Evolutionary conservation across 2,329 filamentous ascomycete genomes (phyloP).

Genomic region (Pseudocercospora musae): DNA sequence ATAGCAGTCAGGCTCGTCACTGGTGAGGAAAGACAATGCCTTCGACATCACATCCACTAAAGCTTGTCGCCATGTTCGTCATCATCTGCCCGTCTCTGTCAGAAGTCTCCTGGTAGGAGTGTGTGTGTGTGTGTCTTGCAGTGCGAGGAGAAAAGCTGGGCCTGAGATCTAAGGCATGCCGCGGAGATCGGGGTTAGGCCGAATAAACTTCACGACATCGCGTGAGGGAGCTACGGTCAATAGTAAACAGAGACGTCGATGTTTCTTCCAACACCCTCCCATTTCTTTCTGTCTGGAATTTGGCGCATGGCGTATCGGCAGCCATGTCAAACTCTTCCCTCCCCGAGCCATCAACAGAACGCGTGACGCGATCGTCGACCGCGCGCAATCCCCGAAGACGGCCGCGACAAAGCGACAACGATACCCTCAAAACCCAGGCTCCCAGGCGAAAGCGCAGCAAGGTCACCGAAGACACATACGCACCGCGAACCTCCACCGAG

Average conservation of each 20-base stretch:
- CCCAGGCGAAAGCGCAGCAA: conserved; percentile 49
- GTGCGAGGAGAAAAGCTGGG: too few relatives aligned
- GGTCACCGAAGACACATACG: conserved; percentile 42
- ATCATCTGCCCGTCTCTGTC: too few relatives aligned
- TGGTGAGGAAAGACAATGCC: too few relatives aligned
- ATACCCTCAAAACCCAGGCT: conserved; percentile 39
- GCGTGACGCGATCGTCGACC: conserved; percentile 32
- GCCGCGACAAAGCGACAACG: conserved; percentile 44
- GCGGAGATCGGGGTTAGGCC: neutral
- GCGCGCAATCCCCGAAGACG: conserved; percentile 46
- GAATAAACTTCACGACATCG: neutral
- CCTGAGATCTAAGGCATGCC: neutral
- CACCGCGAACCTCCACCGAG: conserved; percentile 23
- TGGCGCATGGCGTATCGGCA: neutral
- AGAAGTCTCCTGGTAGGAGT: too few relatives aligned
- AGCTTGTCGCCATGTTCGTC: too few relatives aligned
- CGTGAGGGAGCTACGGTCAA: neutral
- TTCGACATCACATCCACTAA: too few relatives aligned
- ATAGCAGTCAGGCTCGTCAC: too few relatives aligned
- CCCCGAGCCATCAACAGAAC: conserved; percentile 25
- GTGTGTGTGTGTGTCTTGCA: too few relatives aligned
- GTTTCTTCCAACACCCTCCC: neutral
- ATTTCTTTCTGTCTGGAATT: neutral
- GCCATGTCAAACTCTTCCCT: conserved; percentile 5
- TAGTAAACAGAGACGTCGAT: neutral